Base-by-base conservation (phyloP, 2,329 filamentous ascomycete genomes). In the Corinectria fuckeliana region DNA sequence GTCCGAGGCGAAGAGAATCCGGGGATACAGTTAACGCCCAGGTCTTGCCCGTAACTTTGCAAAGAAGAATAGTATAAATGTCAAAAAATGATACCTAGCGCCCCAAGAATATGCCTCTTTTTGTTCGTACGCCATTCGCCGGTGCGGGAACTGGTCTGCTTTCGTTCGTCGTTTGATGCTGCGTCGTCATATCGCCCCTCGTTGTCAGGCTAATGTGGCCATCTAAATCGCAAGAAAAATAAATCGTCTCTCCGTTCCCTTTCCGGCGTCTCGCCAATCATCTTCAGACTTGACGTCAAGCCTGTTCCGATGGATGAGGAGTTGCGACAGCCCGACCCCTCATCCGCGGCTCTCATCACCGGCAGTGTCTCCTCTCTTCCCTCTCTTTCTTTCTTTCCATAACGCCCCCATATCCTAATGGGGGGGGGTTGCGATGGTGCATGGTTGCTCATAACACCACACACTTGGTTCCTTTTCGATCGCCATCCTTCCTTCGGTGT, bases 61-160 rank as follows among this genome's bases (percentile, higher is more conserved):
- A 58, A 63, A 55, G 54, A 66, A 67, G 66, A 69, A 64, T 70
- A 65, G 63, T 68, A 71, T 73, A 73, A 74, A 75, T 71, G 69
- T 73, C 69, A 72, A 72, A 70, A 65, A 62, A 71, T n/a, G n/a
- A 69, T 70, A 73, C 71, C 71, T 67, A 74, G 73, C 75, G 73
- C 75, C 75, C 73, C 72, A 69, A 64, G 66, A 71, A 72, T 67
- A 75, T 75, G 69, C 72, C 71, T 73, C 65, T 71, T 72, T 74
- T 75, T 70, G 68, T 74, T 69, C 69, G 69, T 76, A 72, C 75
- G 74, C 75, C 75, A 72, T 77, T 75, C 75, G 75, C 75, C 75
- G 69, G 66, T 75, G 68, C 70, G 72, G 67, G 69, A 71, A 69
- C 69, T 71, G 66, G 64, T 70, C 66, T 69, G 63, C 64, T 71